A percentile compares a stretch with the other conserved stretches of the same genome.
Evolutionary conservation across 257 asterid species (phyloP).

Genomic region (Knoxia roxburghii): DNA sequence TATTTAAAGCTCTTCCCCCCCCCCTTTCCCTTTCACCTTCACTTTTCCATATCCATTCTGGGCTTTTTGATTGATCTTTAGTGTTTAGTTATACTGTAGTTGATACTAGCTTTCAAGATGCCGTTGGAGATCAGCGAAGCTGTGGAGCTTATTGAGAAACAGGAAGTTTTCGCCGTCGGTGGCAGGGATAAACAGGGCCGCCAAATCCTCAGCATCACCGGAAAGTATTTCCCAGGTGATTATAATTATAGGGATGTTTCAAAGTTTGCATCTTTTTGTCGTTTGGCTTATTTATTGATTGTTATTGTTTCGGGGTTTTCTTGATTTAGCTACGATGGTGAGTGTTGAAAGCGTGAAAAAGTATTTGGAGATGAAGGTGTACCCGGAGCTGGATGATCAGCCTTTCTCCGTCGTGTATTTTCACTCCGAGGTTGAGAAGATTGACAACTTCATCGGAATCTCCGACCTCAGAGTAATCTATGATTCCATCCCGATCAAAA

Average conservation of each 20-base stretch:
- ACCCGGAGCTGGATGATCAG: conserved; percentile 39
- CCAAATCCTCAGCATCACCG: conserved; percentile 62
- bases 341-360: conserved; percentile 49
- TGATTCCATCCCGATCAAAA: conserved; percentile 55
- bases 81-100: conserved; percentile 1
- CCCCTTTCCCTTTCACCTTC: not conserved
- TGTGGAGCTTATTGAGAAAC: conserved; percentile 38
- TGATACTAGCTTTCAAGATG: not conserved
- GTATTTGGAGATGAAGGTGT: conserved; percentile 57
- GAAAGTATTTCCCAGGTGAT: conserved; percentile 77
- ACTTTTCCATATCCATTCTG: not conserved
- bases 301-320: no score
- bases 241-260: not conserved
- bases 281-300: no score
- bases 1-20: no score
- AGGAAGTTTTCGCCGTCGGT: conserved; percentile 57
- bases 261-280: no score
- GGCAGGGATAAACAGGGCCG: conserved; percentile 75
- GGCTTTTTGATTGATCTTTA: not conserved
- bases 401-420: conserved; percentile 71
- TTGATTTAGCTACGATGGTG: conserved; percentile 45
- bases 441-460: conserved; percentile 66
- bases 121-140: conserved; percentile 36
- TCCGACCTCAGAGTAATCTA: conserved; percentile 50
- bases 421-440: conserved; percentile 55